Conservation (phyloP, 768 basidiomycete genomes). For the Hygrocybe coccinea region DNA sequence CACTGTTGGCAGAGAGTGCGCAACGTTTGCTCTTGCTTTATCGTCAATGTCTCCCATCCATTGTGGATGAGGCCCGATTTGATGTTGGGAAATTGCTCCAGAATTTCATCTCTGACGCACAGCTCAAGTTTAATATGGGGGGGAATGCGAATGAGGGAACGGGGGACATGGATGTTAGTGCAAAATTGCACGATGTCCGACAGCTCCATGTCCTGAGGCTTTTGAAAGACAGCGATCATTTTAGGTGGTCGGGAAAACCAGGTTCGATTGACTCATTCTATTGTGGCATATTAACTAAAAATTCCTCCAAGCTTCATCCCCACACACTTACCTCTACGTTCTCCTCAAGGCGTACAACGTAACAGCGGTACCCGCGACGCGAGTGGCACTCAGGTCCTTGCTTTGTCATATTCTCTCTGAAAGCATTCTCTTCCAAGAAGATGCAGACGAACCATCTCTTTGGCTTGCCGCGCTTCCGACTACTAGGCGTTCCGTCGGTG, state of each 20-base stretch:
- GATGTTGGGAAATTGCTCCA: slow-evolving; percentile 78
- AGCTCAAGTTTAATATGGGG: slow-evolving; percentile 8
- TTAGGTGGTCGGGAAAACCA: slow-evolving; percentile 70
- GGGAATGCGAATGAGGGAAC: slow-evolving; percentile 20
- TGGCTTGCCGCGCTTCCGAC: slow-evolving; percentile 71
- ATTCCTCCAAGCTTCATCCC: slow-evolving; percentile 34
- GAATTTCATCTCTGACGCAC: slow-evolving; percentile 30
- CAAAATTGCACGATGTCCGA: slow-evolving; percentile 42
- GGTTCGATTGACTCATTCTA: slow-evolving; percentile 39
- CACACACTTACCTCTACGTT: slow-evolving; percentile 65
- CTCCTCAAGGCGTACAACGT: slow-evolving; percentile 61
- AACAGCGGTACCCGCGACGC: slow-evolving; percentile 48
- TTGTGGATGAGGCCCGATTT: slow-evolving; percentile 76
- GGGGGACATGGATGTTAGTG: slow-evolving; percentile 25
- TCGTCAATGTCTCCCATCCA: slow-evolving; percentile 65
- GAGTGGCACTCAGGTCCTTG: slow-evolving; percentile 44
- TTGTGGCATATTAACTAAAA: neutral
- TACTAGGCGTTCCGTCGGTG: slow-evolving; percentile 30
- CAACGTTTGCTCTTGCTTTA: slow-evolving; percentile 83
- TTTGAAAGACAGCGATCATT: slow-evolving; percentile 73
- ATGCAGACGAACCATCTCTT: slow-evolving; percentile 59
- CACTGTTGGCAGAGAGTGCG: slow-evolving; percentile 73
- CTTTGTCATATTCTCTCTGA: slow-evolving; percentile 60
- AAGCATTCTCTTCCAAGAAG: slow-evolving; percentile 78
- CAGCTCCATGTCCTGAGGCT: slow-evolving; percentile 76